Evolutionary conservation across 768 basidiomycete genomes (phyloP), one percentile per base, ranked within the genome.

Genomic region (Pleurotus sapidus): DNA sequence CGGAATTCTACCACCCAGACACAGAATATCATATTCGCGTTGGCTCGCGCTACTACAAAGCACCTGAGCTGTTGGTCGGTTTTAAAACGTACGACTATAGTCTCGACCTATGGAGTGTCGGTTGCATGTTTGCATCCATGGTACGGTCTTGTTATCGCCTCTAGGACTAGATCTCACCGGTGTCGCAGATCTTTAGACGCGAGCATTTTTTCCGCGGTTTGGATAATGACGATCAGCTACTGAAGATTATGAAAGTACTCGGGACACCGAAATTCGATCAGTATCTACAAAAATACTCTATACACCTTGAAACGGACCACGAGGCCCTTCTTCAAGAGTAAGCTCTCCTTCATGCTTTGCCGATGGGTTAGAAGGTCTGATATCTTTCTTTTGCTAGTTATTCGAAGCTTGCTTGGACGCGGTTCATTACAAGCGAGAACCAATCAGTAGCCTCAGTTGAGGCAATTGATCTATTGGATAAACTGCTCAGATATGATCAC

Each of bases 121-220:
- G 87, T 15, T 88, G 87, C 69, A 89, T 88, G 82, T 81, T 87
- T 58, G 88, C 86, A 3, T 80, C 83, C 30, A 88, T 89, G 86
- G 87, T 87, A 55, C 60, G 81, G 66, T 24, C 18, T 49, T 43
- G 8, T 50, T 27, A 46, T 46, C 23, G 38, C n/a, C 27, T 20
- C 23, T 48, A 30, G 42, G 34, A 30, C 20, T 42, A 25, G 55
- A 40, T 55, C 49, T 25, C 53, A 24, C 18, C 37, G 12, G 15
- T 20, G 23, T 54, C 9, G 9, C 49, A 88, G 87, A 84, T 89
- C 58, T 88, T 89, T 72, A 78, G 84, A 53, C 85, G 81, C 65
- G 88, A 89, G 62, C 87, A 87, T 61, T 87, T 89, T 69, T 89
- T 89, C 72, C 84, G 85, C 61, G 88, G 87, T 11, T 79, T 80